phyloP scores from a whole-genome alignment of 1,284 basidiomycete genomes.

The Malassezia brasiliensis region DNA sequence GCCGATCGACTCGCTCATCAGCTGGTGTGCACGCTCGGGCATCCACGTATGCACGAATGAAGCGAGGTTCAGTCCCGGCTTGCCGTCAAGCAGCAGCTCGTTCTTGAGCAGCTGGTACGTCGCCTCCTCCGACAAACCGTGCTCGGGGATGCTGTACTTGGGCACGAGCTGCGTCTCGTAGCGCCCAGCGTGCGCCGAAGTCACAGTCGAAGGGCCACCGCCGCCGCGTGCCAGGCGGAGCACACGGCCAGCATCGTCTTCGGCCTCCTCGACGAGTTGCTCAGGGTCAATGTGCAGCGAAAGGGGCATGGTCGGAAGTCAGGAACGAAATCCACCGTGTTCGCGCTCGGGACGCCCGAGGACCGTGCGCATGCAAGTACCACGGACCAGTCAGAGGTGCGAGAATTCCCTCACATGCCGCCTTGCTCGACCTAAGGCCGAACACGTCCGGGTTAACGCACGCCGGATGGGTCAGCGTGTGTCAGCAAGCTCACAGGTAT shows the following conservation, averaged over 20 bases:
- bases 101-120: conserved; percentile 62
- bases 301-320: conserved; percentile 29
- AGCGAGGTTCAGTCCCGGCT: conserved; percentile 69
- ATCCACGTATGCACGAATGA: conserved; percentile 55
- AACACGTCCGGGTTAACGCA: too few relatives aligned
- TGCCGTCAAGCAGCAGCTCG: conserved; percentile 60
- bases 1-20: conserved; percentile 57
- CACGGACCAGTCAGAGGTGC: too few relatives aligned
- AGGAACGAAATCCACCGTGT: not conserved
- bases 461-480: too few relatives aligned
- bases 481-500: not conserved
- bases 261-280: conserved; percentile 28
- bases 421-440: too few relatives aligned
- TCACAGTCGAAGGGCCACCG: conserved; percentile 9
- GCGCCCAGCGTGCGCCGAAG: conserved; percentile 29
- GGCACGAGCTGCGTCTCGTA: conserved; percentile 44
- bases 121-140: conserved; percentile 49
- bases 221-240: conserved; percentile 21
- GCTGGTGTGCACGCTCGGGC: conserved; percentile 50
- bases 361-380: too few relatives aligned
- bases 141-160: conserved; percentile 49
- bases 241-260: conserved; percentile 31
- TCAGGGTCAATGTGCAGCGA: conserved; percentile 42
- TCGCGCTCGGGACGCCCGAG: not conserved
- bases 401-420: too few relatives aligned